phyloP scores from a whole-genome alignment of 768 basidiomycete genomes.

The Boletus vermiculosoides region DNA sequence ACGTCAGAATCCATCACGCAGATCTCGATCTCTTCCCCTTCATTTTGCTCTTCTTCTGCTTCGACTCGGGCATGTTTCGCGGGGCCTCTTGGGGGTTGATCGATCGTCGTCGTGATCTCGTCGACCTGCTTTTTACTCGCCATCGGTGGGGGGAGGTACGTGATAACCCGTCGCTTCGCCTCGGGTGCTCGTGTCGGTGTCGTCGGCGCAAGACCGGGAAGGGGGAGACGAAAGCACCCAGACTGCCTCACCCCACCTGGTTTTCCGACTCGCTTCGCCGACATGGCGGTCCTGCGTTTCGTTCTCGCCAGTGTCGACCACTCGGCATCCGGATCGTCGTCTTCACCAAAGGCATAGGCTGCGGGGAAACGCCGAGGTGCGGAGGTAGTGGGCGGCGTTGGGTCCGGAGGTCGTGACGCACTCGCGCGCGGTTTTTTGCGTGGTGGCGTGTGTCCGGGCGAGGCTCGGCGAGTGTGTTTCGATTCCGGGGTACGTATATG shows the following conservation, averaged over 20 bases:
- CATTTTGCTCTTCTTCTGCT: not conserved
- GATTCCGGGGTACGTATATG: constrained; percentile 9
- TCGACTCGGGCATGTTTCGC: not conserved
- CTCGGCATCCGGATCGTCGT: constrained; percentile 19
- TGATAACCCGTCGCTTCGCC: constrained; percentile 25
- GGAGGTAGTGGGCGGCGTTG: not conserved
- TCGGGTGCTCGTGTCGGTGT: not conserved
- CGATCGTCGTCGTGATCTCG: not conserved
- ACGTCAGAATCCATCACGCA: constrained; percentile 24
- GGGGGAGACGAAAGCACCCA: constrained; percentile 24
- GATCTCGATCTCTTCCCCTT: constrained; percentile 1
- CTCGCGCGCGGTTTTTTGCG: not conserved
- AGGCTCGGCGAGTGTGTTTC: constrained; percentile 2
- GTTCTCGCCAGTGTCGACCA: constrained; percentile 18
- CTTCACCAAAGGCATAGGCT: constrained; percentile 22
- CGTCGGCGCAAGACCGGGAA: not conserved
- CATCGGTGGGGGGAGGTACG: constrained; percentile 30
- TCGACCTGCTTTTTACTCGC: not conserved
- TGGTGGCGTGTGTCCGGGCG: constrained; percentile 1
- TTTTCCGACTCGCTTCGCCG: not conserved
- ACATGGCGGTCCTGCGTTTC: constrained; percentile 1
- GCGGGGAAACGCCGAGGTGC: not conserved
- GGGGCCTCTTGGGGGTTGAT: not conserved
- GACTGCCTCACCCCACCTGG: constrained; percentile 14
- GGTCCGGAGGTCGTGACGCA: not conserved